A percentile compares a stretch with the other conserved stretches of the same genome.
Evolutionary conservation across 2,329 filamentous ascomycete species (phyloP).

Genomic region (Sphaerulina populicola): DNA sequence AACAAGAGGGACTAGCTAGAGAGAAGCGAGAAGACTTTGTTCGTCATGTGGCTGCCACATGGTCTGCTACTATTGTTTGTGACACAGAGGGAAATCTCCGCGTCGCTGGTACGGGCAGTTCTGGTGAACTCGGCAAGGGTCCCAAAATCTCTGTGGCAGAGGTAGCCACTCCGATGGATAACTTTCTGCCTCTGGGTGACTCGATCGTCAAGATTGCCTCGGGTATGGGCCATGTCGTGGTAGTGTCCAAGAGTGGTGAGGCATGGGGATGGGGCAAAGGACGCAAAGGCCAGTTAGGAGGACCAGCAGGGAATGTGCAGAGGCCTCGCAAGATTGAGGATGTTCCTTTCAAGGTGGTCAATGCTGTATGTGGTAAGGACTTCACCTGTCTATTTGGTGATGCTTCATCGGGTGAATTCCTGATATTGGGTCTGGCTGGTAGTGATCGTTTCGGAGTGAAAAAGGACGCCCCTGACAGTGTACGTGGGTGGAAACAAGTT

Average conservation of each 20-base stretch:
- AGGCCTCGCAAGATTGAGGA: constrained; percentile 54
- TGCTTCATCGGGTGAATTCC: constrained; percentile 50
- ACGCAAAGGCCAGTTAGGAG: constrained; percentile 74
- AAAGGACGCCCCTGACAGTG: constrained; percentile 42
- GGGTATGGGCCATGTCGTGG: constrained; percentile 69
- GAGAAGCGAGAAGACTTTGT: neutral
- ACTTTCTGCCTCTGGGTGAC: constrained; percentile 56
- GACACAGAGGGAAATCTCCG: constrained; percentile 43
- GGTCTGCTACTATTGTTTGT: constrained; percentile 64
- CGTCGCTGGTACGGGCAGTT: constrained; percentile 57
- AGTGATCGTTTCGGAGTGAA: constrained; percentile 52
- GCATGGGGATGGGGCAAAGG: constrained; percentile 85
- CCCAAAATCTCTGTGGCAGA: constrained; percentile 23
- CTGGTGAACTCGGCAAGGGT: constrained; percentile 65
- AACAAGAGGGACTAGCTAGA: neutral
- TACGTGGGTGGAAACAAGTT: constrained; percentile 58
- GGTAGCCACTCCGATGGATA: constrained; percentile 43
- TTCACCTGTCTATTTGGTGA: constrained; percentile 65
- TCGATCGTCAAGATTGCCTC: constrained; percentile 59
- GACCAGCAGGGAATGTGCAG: constrained; percentile 47
- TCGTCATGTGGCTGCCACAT: constrained; percentile 54
- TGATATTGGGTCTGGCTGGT: constrained; percentile 67
- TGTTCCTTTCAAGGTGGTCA: constrained; percentile 53
- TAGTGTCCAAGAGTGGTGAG: constrained; percentile 63
- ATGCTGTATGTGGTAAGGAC: constrained; percentile 72